Percentiles rank a stretch among this genome's conserved stretches.
These are phyloP conservation scores for Eurotiales sp. DNA, from an alignment of 2,329 filamentous ascomycete species.

Conservation along the genomic window DNA sequence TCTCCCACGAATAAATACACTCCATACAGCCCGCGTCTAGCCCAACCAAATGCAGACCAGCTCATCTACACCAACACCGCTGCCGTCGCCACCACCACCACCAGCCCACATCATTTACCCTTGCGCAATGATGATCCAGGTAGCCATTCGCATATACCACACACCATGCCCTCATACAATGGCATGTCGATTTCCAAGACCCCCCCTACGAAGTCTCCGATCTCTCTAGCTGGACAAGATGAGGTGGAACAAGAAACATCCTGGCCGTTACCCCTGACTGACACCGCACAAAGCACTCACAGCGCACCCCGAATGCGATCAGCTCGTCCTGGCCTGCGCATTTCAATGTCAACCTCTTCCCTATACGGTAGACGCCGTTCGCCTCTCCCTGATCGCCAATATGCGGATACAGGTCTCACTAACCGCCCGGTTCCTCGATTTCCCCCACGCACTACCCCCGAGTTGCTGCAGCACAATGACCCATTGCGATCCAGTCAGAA, in stretches of 20 bases:
- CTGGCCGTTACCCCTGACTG: slow-evolving; percentile 12
- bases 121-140: slow-evolving; percentile 6
- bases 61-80: not conserved
- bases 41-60: not conserved
- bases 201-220: not conserved
- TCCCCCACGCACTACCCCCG: slow-evolving; percentile 28
- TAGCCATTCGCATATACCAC: slow-evolving; percentile 3
- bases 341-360: slow-evolving; percentile 36
- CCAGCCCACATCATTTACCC: not conserved
- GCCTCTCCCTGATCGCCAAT: slow-evolving; percentile 22
- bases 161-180: slow-evolving; percentile 7
- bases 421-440: slow-evolving; percentile 29
- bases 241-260: slow-evolving; percentile 2
- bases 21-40: slow-evolving; percentile 11
- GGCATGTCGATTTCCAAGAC: slow-evolving; percentile 2
- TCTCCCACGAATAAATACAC: slow-evolving; percentile 3
- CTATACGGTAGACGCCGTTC: slow-evolving; percentile 27
- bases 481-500: slow-evolving; percentile 55
- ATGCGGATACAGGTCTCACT: slow-evolving; percentile 21
- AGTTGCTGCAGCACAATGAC: slow-evolving; percentile 26
- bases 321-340: slow-evolving; percentile 26
- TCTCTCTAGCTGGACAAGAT: not conserved
- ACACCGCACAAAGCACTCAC: not conserved
- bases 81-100: not conserved
- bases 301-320: slow-evolving; percentile 6